These are phyloP conservation scores for Endogone sp. DNA, from an alignment of 192 early-diverging fungal species.

Conservation along the genomic window DNA sequence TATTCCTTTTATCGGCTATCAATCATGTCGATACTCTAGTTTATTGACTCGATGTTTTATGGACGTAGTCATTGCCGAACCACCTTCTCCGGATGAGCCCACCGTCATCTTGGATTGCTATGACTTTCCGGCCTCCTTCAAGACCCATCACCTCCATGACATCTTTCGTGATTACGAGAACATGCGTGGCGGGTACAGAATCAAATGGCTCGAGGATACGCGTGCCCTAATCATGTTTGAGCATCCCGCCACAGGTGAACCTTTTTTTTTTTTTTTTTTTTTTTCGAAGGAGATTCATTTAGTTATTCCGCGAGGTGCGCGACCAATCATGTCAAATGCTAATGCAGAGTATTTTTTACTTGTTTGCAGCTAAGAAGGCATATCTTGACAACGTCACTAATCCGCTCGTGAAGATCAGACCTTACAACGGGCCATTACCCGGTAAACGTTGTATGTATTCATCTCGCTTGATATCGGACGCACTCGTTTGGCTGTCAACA, in stretches of 20 bases:
- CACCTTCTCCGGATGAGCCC: conserved; percentile 28
- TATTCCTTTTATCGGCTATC: too few species aligned
- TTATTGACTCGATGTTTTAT: too few species aligned
- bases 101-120: conserved; percentile 49
- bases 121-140: conserved; percentile 62
- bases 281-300: too few species aligned
- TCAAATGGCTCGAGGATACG: conserved; percentile 76
- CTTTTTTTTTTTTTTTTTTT: neutral
- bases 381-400: conserved; percentile 49
- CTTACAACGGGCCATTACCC: conserved; percentile 46
- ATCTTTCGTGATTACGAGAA: conserved; percentile 62
- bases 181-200: conserved; percentile 58
- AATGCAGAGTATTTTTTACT: neutral
- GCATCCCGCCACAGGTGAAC: conserved; percentile 57
- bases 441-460: too few species aligned
- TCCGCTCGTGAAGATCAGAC: conserved; percentile 52
- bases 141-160: conserved; percentile 62
- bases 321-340: neutral
- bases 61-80: conserved; percentile 9
- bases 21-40: too few species aligned
- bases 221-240: conserved; percentile 64
- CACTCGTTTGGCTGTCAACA: too few species aligned
- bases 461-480: too few species aligned
- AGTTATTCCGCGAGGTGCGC: too few species aligned
- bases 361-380: conserved; percentile 43